Evolutionary conservation across 2,329 filamentous ascomycete genomes (phyloP), one percentile per base, ranked within the genome.

Genomic region (Penicillium sp.): DNA sequence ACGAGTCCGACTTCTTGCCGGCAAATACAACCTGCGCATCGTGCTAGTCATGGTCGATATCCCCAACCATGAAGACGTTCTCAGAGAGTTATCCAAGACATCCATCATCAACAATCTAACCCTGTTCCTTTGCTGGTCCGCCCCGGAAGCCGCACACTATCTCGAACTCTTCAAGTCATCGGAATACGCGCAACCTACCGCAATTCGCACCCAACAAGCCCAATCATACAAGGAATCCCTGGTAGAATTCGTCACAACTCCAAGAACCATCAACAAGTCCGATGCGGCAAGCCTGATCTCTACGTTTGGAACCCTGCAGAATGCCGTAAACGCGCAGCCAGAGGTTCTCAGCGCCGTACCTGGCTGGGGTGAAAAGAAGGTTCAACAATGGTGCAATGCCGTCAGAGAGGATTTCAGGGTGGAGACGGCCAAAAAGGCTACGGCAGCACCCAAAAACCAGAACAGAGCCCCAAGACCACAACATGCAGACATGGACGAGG

Each of bases 311-410:
- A 95, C 88, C 58, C 72, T 98, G 50, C 83, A 85, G 59, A 88
- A 87, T 32, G 92, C 92, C 0, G 78, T 97, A 51, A 96, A 96
- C 68, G 92, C 90, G 1, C 81, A 87, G 39, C 82, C 88, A 0
- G 93, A 97, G 66, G 88, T 95, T 69, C 80, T 98, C 31, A 82
- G 84, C 12, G 75, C 88, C 54, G 83, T 98, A n/a, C 81, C 85
- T 27, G 93, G 93, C 1, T 98, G 91, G 91, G 93, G 93, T 29
- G 89, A 95, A 71, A 90, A 89, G 74, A 98, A 98, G 71, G 89
- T 96, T 20, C 86, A 87, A 69, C 81, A 83, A 50, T 97, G 92
- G 92, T 86, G 81, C 58, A 80, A 77, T 49, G 86, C 87, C 8
- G 87, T 96, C 1, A 81, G 89, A 52, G 90, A 95, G 70, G 89